Base-by-base conservation (phyloP, 225 moss, liverwort and hornwort genomes). In the Takakia lepidozioides region DNA sequence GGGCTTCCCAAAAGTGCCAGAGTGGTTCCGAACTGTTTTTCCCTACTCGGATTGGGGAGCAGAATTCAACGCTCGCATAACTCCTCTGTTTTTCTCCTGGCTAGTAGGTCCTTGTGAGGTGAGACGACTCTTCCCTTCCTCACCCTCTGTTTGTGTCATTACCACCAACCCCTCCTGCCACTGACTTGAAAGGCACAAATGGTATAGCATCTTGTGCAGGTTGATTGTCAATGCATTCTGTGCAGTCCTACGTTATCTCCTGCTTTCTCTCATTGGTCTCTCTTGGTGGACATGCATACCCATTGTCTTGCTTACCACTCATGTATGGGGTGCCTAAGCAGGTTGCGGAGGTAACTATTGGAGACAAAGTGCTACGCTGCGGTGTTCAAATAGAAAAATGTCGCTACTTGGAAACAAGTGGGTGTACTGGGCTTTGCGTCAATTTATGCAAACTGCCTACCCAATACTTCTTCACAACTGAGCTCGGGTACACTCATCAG, bases 371-470 rank as follows among this genome's bases (percentile, higher is more conserved):
- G n/a, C 48, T 85, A 50, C 60, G 57, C 27, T 83, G 92, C 34
- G 92, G 71, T 19, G 92, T 93, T 3, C 77, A 88, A 62, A 93
- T 93, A 29, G 75, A 93, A 53, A 88, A 88, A 63, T 93, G 92
- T 32, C 82, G 88, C 0, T 93, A 93, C 56, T 64, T 93, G 19
- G 83, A 93, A 75, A 85, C 85, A 29, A 93, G 92, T 68, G 85
- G 88, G 44, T 93, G 92, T 59, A 93, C 92, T 35, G 92, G 80
- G 19, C 83, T 93, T 25, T 93, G 92, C 50, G 80, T 93, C 24
- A 93, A 93, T 65, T 66, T 88, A 8, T 93, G 92, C 88, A 93
- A 93, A 71, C 82, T 85, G 55, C 92, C 92, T 42, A 93, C 92
- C 20, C 88, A 93, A 45, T 88, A 83, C 65, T 93, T 93, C 69